Evolutionary conservation across 2,329 filamentous ascomycete genomes (phyloP).

Genomic region (Cladosporium colombiae): DNA sequence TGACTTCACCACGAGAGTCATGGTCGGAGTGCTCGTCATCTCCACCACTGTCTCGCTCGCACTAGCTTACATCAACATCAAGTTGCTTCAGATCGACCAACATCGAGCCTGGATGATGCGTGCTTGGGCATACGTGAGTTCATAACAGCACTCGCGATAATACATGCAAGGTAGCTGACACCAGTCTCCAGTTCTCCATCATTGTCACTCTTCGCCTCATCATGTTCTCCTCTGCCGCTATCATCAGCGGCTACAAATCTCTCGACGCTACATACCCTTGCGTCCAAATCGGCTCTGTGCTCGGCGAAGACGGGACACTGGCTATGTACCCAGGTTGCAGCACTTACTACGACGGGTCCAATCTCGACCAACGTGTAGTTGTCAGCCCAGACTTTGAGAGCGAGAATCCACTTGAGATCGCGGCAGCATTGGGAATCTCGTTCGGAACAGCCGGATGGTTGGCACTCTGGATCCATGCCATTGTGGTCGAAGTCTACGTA

Average conservation of each 20-base stretch:
- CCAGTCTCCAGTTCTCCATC: constrained; percentile 33
- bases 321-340: constrained; percentile 46
- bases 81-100: constrained; percentile 60
- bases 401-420: constrained; percentile 27
- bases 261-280: constrained; percentile 46
- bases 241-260: constrained; percentile 38
- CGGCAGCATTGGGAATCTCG: constrained; percentile 46
- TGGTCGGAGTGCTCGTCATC: constrained; percentile 46
- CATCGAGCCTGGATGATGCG: constrained; percentile 65
- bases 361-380: constrained; percentile 22
- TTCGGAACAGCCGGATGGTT: constrained; percentile 58
- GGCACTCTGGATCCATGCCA: constrained; percentile 51
- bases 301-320: constrained; percentile 37
- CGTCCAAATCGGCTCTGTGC: constrained; percentile 41
- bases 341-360: constrained; percentile 6
- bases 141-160: background rate
- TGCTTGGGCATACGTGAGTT: constrained; percentile 37
- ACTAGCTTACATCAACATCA: constrained; percentile 58
- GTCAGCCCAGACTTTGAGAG: constrained; percentile 30
- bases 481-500: constrained; percentile 42
- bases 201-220: constrained; percentile 56
- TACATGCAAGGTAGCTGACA: background rate
- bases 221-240: constrained; percentile 43
- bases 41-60: constrained; percentile 46
- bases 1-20: constrained; percentile 50